Evolutionary conservation across 2,329 filamentous ascomycete genomes (phyloP).

Genomic region (Didymella lethalis): DNA sequence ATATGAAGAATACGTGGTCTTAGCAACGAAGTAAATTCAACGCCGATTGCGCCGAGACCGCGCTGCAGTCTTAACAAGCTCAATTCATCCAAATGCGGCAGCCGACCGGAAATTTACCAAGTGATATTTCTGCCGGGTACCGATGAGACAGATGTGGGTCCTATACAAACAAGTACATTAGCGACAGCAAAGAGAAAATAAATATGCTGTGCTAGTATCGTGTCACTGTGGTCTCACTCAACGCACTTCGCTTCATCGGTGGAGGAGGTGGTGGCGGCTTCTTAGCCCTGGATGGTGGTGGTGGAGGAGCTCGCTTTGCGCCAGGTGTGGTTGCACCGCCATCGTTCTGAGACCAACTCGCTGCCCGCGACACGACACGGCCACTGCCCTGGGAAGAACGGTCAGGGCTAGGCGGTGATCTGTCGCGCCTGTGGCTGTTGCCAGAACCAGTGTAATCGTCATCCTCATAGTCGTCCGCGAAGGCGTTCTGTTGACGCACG

Average conservation of each 20-base stretch:
- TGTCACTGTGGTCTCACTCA: conserved; percentile 52
- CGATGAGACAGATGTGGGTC: conserved; percentile 27
- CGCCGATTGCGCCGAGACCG: conserved; percentile 28
- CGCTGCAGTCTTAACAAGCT: conserved; percentile 32
- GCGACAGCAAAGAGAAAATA: conserved; percentile 19
- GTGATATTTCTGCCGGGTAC: conserved; percentile 25
- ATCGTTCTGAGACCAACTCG: conserved; percentile 57
- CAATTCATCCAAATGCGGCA: neutral
- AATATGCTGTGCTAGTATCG: conserved; percentile 41
- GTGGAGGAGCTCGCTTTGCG: conserved; percentile 60
- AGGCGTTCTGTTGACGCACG: conserved; percentile 47
- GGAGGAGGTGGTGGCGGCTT: conserved; percentile 71
- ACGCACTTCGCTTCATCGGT: conserved; percentile 67
- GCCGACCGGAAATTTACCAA: conserved; percentile 17
- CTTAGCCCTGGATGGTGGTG: conserved; percentile 69
- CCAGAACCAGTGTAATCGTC: conserved; percentile 40
- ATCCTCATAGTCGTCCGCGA: conserved; percentile 50
- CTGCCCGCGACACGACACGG: conserved; percentile 59
- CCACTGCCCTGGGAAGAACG: conserved; percentile 53
- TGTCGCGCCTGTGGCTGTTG: conserved; percentile 49
- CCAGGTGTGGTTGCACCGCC: conserved; percentile 25
- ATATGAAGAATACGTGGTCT: conserved; percentile 9
- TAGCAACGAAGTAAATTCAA: conserved; percentile 16
- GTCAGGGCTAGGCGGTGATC: conserved; percentile 62
- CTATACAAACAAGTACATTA: conserved; percentile 29